Evolutionary conservation across 371 early-diverging fungal genomes (phyloP), one percentile per base, ranked within the genome.

Genomic region (Rhizomucor miehei): DNA sequence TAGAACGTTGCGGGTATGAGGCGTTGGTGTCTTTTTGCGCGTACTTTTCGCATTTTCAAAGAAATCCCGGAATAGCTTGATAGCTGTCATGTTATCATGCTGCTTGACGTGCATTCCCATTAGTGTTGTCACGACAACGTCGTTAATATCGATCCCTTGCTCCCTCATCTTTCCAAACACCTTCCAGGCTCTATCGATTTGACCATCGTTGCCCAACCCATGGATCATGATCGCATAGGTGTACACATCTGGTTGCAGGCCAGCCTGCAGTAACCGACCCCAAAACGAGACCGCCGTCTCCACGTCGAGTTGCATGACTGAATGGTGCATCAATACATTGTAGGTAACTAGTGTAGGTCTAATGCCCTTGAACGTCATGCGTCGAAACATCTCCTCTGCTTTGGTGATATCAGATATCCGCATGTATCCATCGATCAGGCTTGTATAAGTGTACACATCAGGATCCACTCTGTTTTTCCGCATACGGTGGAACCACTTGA

Each of bases 61-160:
- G 21, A 78, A 78, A 16, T 65, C 34, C 16, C 53, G 58, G 36
- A 68, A 78, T 11, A 78, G 43, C 13, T 69, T 35, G 10, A 69
- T 48, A 11, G 71, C 68, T 25, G 70, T 60, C 36, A 59, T 57
- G 41, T 75, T 65, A 55, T 78, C 79, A 9, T 71, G 60, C 3
- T 70, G 65, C n/a, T 68, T 65, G n/a, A 69, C 66, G 47, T 78
- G 75, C 60, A 75, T 75, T 1, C 67, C 69, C 69, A 78, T 71
- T 20, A 78, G 48, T 0, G 75, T 66, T 1, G 73, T 78, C 25
- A 63, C 70, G 17, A 75, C 56, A 3, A 67, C 65, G 4, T 50
- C 48, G 29, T 75, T 73, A 1, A 69, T 46, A 23, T 61, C 52
- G 3, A 71, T 50, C 0, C 57, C 44, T 17, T 69, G 50, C 14